Base-by-base conservation (phyloP, 2,329 filamentous ascomycete species). In the Daldinia eschscholtzii region DNA sequence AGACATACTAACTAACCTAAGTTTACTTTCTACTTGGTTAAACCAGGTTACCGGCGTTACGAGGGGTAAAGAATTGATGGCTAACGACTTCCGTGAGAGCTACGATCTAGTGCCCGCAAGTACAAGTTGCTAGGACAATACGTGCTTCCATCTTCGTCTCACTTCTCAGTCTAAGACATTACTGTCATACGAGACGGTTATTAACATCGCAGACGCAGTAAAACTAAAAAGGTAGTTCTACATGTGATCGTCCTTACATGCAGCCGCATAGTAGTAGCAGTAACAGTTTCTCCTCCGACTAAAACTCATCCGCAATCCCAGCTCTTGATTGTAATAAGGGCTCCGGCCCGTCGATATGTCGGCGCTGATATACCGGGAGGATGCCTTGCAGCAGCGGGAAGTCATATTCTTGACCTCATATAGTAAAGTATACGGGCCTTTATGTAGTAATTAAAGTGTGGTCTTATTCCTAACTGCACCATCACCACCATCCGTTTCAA, bases 291-390 rank as follows among this genome's bases (percentile, higher is more conserved):
- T 26, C 26, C 30, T 57, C 18, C 48, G 13, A 23, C 5, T 13
- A 59, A 41, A 35, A 18, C 18, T 33, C 57, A 37, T 23, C n/a
- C 50, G 7, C 28, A 1, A 58, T 37, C 30, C 48, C 13, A 28
- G 28, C 9, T 35, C 50, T 41, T 33, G 18, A 60, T 23, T 39
- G 50, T 13, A 67, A 64, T 63, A 59, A 67, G 65, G 65, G 53
- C 60, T 20, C 60, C 65, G 65, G 65, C 23, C 65, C 65, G 61
- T 61, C 65, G 61, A 57, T 64, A 35, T 67, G 28, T 61, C 61
- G 61, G 61, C 42, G 23, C 42, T 42, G 48, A 30, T 10, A 30
- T 55, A 37, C 50, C 50, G 30, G 30, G 23, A 55, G 30, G 50
- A 59, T 59, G 7, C 9, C 30, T 50, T n/a, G 18, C 37, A 28